Evolutionary conservation across 331 rosid genomes (phyloP), one percentile per base, ranked within the genome.

Genomic region (Dryas integrifolia): DNA sequence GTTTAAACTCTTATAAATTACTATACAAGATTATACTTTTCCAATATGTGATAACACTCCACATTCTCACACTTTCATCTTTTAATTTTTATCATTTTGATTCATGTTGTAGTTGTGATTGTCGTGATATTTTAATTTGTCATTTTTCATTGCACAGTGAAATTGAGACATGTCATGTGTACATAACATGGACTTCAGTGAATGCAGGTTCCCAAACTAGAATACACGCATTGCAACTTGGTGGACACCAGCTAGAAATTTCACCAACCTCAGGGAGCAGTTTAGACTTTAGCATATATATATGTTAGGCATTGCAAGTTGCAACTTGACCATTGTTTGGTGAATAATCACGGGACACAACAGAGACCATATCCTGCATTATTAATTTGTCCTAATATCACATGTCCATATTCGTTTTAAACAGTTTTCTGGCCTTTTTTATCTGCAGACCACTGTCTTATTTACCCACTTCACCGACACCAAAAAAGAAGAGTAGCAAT

Each of bases 391-490:
- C 79, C 40, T 5, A 50, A 49, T 26, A 55, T 66, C 69, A 80
- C 81, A 57, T 49, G 79, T 48, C 3, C 60, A 60, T 72, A 74
- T 80, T 77, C 84, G 15, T 47, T 49, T 21, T 35, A 14, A 26
- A 61, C 18, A 68, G 18, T 3, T 26, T 43, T 70, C 6, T 45
- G 12, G 6, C 7, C 6, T 59, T 53, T 12, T 38, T 49, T 40
- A 5, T 68, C 65, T 56, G 53, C 45, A 26, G 2, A 24, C 49
- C 24, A 55, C 53, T 30, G 5, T 45, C 58, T 43, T 46, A 3
- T 15, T 10, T 26, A 0, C 24, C 67, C 51, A 45, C 67, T 44
- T 43, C 58, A 38, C 14, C n/a, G n/a, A 45, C 57, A 30, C 35
- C 35, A 30, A 30, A 30, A 30, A 30, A 30, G 35, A 30, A 30